Evolutionary conservation across 441 rosid genomes (phyloP).

Genomic region (Populus tomentosa): DNA sequence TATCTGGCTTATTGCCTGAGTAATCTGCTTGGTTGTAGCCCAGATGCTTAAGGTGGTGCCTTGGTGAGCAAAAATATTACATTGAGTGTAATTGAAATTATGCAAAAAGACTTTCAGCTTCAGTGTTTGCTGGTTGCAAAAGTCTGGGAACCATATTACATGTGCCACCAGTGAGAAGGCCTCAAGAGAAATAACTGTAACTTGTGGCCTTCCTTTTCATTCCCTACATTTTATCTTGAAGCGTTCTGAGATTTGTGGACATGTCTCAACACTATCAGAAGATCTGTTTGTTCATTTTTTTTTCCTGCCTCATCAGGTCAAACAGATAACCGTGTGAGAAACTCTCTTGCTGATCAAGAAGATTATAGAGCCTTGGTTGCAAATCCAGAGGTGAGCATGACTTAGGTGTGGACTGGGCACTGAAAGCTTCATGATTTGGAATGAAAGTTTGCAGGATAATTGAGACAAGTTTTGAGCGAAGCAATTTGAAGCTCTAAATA

Average conservation of each 20-base stretch:
- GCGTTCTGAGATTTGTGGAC: background rate
- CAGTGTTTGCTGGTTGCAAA: background rate
- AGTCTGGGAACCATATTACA: background rate
- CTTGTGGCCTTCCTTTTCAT: background rate
- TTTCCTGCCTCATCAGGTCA: constrained; percentile 40
- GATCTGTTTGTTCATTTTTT: background rate
- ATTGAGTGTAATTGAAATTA: background rate
- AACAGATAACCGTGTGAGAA: constrained; percentile 30
- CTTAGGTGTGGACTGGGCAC: constrained; percentile 4
- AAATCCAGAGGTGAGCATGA: constrained; percentile 50
- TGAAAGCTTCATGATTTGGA: constrained; percentile 6
- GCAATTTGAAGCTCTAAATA: background rate
- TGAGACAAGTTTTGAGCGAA: constrained; percentile 2
- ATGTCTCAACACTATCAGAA: background rate
- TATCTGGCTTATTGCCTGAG: background rate
- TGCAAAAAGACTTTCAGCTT: background rate
- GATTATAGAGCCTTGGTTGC: constrained; percentile 31
- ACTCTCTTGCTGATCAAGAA: constrained; percentile 45
- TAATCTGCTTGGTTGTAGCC: background rate
- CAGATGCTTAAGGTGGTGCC: background rate
- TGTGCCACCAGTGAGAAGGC: background rate
- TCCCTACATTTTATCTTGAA: background rate
- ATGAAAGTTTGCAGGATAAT: constrained; percentile 7
- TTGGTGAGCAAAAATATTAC: background rate
- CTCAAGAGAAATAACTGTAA: background rate